Evolutionary conservation across 371 early-diverging fungal genomes (phyloP).

Genomic region (Dichotomocladium elegans): DNA sequence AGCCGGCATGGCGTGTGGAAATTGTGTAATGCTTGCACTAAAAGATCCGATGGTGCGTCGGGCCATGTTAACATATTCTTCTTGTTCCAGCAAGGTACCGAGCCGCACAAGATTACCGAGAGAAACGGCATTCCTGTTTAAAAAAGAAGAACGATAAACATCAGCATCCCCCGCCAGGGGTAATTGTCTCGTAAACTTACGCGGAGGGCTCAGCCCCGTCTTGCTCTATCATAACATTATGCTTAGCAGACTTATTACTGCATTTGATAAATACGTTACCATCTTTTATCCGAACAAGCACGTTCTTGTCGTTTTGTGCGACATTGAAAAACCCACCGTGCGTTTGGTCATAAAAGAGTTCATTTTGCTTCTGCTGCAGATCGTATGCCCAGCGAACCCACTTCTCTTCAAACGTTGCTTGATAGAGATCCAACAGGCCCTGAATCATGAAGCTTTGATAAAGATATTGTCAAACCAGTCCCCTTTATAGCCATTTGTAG

Average conservation of each 20-base stretch:
- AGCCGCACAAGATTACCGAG: conserved; percentile 39
- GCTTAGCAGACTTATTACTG: neutral
- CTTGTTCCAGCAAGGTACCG: conserved; percentile 25
- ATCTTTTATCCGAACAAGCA: conserved; percentile 59
- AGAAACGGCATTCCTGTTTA: conserved; percentile 38
- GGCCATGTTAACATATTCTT: conserved; percentile 22
- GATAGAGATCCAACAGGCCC: conserved; percentile 56
- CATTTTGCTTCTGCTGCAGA: conserved; percentile 53
- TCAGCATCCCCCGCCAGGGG: too few species aligned
- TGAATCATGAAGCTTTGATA: conserved; percentile 29
- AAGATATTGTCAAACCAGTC: neutral
- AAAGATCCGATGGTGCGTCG: conserved; percentile 28
- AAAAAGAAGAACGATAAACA: neutral
- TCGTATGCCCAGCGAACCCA: conserved; percentile 62
- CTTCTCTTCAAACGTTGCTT: conserved; percentile 44
- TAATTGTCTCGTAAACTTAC: conserved; percentile 18
- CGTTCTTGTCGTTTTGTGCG: conserved; percentile 28
- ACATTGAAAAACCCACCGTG: conserved; percentile 55
- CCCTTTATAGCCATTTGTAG: neutral
- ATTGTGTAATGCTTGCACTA: conserved; percentile 18
- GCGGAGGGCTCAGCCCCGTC: conserved; percentile 68
- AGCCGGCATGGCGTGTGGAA: conserved; percentile 40
- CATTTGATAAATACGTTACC: conserved; percentile 19
- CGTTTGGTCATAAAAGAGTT: conserved; percentile 52
- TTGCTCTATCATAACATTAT: conserved; percentile 36